These are phyloP conservation scores for Nosema muscidifuracis DNA, from an alignment of 371 early-diverging fungal genomes.

Conservation along the genomic window DNA sequence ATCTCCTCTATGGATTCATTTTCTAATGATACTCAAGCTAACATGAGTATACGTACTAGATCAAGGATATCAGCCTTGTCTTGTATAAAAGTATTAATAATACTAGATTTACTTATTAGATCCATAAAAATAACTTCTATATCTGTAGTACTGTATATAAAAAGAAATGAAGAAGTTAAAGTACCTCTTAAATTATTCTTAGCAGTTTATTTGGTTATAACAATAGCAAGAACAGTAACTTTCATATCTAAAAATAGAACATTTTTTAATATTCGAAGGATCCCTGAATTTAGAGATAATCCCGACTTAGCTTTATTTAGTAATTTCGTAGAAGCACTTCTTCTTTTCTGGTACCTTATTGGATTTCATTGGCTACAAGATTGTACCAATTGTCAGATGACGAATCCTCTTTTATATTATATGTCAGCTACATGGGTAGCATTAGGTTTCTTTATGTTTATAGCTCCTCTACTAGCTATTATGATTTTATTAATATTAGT, in stretches of 20 bases:
- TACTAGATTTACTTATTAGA: slow-evolving; percentile 53
- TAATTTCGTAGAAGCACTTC: slow-evolving; percentile 62
- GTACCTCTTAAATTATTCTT: slow-evolving; percentile 62
- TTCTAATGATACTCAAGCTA: too few relatives aligned
- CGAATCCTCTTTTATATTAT: slow-evolving; percentile 62
- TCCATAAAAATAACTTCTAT: slow-evolving; percentile 48
- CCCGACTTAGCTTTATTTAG: slow-evolving; percentile 60
- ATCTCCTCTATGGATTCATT: not conserved
- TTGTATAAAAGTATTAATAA: slow-evolving; percentile 53
- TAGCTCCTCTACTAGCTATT: slow-evolving; percentile 63
- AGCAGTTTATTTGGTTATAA: slow-evolving; percentile 57
- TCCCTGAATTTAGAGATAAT: slow-evolving; percentile 62
- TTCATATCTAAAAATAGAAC: slow-evolving; percentile 59
- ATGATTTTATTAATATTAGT: slow-evolving; percentile 59
- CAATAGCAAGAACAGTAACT: slow-evolving; percentile 48
- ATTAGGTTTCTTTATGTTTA: slow-evolving; percentile 59
- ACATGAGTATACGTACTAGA: not conserved
- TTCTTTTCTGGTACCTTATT: slow-evolving; percentile 63
- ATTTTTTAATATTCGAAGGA: slow-evolving; percentile 57
- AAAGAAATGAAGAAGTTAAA: slow-evolving; percentile 51
- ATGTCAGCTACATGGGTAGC: slow-evolving; percentile 53
- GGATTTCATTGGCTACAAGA: slow-evolving; percentile 64
- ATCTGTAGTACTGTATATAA: slow-evolving; percentile 47
- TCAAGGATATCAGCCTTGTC: slow-evolving; percentile 45
- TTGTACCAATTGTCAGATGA: slow-evolving; percentile 53